Base-by-base conservation (phyloP, 1,139 yeast species). In the Yamadazyma dushanensis region DNA sequence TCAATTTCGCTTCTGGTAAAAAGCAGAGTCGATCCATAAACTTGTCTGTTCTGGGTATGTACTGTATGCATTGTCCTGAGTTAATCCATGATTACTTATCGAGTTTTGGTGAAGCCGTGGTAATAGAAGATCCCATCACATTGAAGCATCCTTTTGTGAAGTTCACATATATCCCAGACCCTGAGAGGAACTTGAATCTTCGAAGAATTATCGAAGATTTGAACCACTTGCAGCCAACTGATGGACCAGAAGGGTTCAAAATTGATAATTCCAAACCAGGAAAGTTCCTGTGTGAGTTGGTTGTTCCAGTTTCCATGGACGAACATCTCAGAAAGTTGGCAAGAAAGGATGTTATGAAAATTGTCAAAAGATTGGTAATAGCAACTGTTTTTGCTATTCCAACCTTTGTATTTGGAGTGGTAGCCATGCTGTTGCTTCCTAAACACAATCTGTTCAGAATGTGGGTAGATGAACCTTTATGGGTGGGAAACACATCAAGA, bases 51-150 rank as follows among this genome's bases (percentile, higher is more conserved):
- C 68, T 66, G 4, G 90, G 90, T 1, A 83, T 84, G 87, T 78
- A 60, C 51, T 84, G 92, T 59, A 72, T 66, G 14, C 78, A 80
- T 50, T 84, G 92, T 51, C 92, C 92, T 1, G 74, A 70, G 20
- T 53, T 70, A 2, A 68, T 84, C 26, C 71, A 71, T 47, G 59
- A 66, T 2, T 73, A 74, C 31, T 60, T 84, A 34, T 50, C 60
- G 3, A 63, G 68, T 8, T 77, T 69, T 50, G 89, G 87, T 36
- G 75, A 73, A 32, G 76, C 81, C 0, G 61, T 76, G n/a, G 68
- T 76, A 4, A 66, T 80, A 7, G 73, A 74, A 29, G 78, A 78
- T 40, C 74, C 79, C 2, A 66, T 82, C 26, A 66, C 84, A 0
- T 59, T 80, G 37, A 59, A 66, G 5, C 61, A 70, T 33, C 90